Evolutionary conservation across 2,329 filamentous ascomycete species (phyloP), one percentile per base, ranked within the genome.

Genomic region (Aureobasidium melanogenum): DNA sequence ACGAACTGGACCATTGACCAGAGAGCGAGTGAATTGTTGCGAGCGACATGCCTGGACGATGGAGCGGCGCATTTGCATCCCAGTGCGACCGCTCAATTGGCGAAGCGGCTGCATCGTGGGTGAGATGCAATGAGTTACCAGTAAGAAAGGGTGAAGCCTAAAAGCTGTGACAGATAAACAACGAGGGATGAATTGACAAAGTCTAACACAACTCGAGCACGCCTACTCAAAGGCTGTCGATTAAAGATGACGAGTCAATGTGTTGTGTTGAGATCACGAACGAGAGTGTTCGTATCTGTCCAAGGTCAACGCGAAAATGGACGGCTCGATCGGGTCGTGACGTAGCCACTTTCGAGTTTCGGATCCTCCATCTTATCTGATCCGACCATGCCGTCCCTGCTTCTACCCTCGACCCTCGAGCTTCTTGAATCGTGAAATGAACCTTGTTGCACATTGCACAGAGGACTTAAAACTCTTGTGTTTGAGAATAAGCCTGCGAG

Each of bases 91-190:
- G 44, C 44, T 60, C 56, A 60, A 36, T 60, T 50, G 56, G 17
- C 56, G 44, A n/a, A 60, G 44, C 56, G 56, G 46, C 46, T 60
- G 56, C 56, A 60, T 60, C 46, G 9, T 60, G 55, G 54, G 39
- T 3, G 55, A 28, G 43, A 58, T 47, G 54, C 41, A n/a, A 28
- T 10, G 24, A 38, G 44, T 15, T 32, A 28, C 30, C 39, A 58
- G 55, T 28, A 48, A 10, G 5, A 24, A 24, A 24, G 30, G 9
- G 30, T 8, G 52, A 56, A 36, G 26, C 36, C 15, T 28, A 26
- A 14, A 55, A 38, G 39, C n/a, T 12, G 9, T 17, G 17, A 32
- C 22, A 32, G 28, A 55, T 26, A 15, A 55, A 55, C 38, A 15
- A 55, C 36, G 34, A 43, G 24, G 14, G 17, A 19, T 39, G 34